Base-by-base conservation (phyloP, 768 basidiomycete species). In the Pholiota conissans region DNA sequence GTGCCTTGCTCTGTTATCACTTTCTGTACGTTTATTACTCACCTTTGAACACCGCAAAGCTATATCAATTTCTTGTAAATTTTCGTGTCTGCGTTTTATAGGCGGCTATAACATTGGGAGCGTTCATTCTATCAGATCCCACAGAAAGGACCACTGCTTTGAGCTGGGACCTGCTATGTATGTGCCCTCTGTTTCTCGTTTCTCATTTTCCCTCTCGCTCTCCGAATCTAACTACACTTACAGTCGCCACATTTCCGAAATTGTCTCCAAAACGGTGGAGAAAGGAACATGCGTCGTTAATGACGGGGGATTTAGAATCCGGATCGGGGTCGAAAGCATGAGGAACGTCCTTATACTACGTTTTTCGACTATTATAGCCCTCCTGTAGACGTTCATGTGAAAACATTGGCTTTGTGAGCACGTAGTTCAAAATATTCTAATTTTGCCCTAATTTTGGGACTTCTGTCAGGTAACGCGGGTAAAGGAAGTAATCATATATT, bases 71-170 rank as follows among this genome's bases (percentile, higher is more conserved):
- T 24, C 45, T 16, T 1, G 4, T 46, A 8, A 24, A 52, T 30
- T 42, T 24, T 40, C 20, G 34, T 49, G 8, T 20, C 28, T 20
- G 18, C 3, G 20, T 30, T 24, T 48, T 22, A n/a, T 16, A 65
- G 66, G 66, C 64, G 28, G 64, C 64, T 7, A 26, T 65, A 24
- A 63, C 66, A 0, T 61, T 67, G 14, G 66, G 61, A 0, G 59
- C 64, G 0, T 67, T 67, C 49, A 65, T 67, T 18, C 49, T 65
- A 22, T 58, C 55, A 16, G 64, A 67, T 52, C 64, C 66, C 1
- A 63, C 64, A 1, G 56, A 57, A 35, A 64, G 61, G 18, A 49
- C 61, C 2, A 59, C 62, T 16, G 48, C 52, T 14, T 46, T 65
- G 7, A 57, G 58, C 16, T 65, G 61, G 62, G 59, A 61, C 22